A percentile compares a stretch with the other conserved stretches of the same genome.
Conservation (phyloP, 1,139 yeast genomes). For the Hemisphaericaspora lyxosophila region DNA sequence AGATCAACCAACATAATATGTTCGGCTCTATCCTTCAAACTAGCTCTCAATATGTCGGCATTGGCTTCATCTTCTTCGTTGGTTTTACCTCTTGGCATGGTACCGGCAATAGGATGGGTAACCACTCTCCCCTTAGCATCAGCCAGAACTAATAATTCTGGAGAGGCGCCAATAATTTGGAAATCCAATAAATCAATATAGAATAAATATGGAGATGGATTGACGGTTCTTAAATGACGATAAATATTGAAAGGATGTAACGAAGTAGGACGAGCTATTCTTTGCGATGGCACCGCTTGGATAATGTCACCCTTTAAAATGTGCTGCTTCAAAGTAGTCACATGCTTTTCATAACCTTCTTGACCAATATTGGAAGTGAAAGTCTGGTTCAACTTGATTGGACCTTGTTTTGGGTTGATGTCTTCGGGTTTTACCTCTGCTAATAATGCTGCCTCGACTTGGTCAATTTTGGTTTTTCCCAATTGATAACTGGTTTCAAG, state of each 20-base stretch:
- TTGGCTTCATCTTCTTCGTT: slow-evolving; percentile 85
- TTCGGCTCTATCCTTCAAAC: slow-evolving; percentile 92
- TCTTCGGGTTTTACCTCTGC: slow-evolving; percentile 34
- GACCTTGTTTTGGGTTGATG: slow-evolving; percentile 58
- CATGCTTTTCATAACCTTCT: slow-evolving; percentile 87
- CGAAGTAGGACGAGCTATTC: slow-evolving; percentile 92
- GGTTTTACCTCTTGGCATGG: slow-evolving; percentile 86
- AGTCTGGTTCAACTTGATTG: slow-evolving; percentile 61
- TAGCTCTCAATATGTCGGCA: slow-evolving; percentile 71
- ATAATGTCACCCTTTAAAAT: slow-evolving; percentile 89
- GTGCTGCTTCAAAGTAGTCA: slow-evolving; percentile 69
- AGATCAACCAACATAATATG: slow-evolving; percentile 97
- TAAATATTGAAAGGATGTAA: slow-evolving; percentile 95
- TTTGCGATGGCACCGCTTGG: slow-evolving; percentile 97
- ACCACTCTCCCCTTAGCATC: slow-evolving; percentile 71
- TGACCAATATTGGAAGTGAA: slow-evolving; percentile 90
- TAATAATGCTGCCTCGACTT: slow-evolving; percentile 53
- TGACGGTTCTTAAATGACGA: slow-evolving; percentile 89
- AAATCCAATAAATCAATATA: slow-evolving; percentile 89
- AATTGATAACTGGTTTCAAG: slow-evolving; percentile 50
- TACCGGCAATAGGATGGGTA: slow-evolving; percentile 98
- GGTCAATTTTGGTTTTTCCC: slow-evolving; percentile 58
- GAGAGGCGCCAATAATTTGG: slow-evolving; percentile 96
- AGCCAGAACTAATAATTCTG: slow-evolving; percentile 84
- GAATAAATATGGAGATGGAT: slow-evolving; percentile 95